These are phyloP conservation scores for Ustilago xerochloae DNA, from an alignment of 1,284 basidiomycete species.

Conservation along the genomic window DNA sequence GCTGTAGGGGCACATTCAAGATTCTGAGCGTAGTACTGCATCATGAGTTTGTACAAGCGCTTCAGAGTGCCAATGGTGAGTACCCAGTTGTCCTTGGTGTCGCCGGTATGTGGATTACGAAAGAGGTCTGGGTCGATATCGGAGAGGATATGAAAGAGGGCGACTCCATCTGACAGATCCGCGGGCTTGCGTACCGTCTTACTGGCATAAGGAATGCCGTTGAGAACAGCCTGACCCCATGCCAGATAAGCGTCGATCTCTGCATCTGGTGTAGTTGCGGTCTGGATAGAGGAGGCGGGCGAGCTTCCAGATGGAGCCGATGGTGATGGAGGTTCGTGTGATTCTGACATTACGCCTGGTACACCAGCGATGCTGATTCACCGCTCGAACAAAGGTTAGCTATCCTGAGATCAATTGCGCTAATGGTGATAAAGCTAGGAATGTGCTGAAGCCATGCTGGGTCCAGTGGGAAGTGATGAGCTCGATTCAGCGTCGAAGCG, in stretches of 20 bases:
- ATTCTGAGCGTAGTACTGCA: slow-evolving; percentile 74
- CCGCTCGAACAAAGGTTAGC: no score
- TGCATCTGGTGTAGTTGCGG: slow-evolving; percentile 13
- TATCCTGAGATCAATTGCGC: no score
- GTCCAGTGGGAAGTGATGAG: not conserved
- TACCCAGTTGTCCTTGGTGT: slow-evolving; percentile 82
- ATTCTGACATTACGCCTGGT: slow-evolving; percentile 17
- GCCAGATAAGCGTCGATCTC: slow-evolving; percentile 49
- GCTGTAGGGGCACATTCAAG: slow-evolving; percentile 35
- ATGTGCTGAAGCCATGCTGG: not conserved
- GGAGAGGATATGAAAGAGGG: slow-evolving; percentile 55
- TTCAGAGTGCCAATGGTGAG: slow-evolving; percentile 85
- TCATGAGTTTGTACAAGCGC: slow-evolving; percentile 84
- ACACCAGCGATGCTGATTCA: not conserved
- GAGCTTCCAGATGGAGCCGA: not conserved
- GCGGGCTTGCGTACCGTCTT: slow-evolving; percentile 16
- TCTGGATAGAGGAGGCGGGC: slow-evolving; percentile 3
- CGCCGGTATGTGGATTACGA: slow-evolving; percentile 58
- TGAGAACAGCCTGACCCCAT: slow-evolving; percentile 48
- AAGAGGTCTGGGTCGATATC: slow-evolving; percentile 80
- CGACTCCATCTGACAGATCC: slow-evolving; percentile 58
- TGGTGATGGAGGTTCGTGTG: not conserved
- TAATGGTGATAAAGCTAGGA: not conserved
- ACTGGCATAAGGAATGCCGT: slow-evolving; percentile 15
- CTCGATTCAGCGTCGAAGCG: not conserved